phyloP scores from a whole-genome alignment of 441 rosid species.

The Pelargonium cotyledonis region DNA sequence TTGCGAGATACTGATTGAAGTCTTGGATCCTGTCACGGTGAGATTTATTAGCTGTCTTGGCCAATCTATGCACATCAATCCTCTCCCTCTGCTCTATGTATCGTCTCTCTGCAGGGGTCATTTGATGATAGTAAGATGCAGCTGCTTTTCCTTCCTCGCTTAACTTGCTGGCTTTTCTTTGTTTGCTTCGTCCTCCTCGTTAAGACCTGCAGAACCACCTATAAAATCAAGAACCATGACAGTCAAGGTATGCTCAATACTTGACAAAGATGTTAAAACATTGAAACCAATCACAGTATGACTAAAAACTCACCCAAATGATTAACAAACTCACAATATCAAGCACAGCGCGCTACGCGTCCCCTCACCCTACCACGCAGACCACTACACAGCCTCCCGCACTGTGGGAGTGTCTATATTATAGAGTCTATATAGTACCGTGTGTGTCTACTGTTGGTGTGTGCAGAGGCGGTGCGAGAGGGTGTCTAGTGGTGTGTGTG shows the following conservation, averaged over 20 bases:
- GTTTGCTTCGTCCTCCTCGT: constrained; percentile 23
- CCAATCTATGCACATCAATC: constrained; percentile 48
- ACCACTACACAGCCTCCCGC: no score
- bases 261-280: no score
- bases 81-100: constrained; percentile 52
- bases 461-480: no score
- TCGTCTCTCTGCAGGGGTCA: constrained; percentile 53
- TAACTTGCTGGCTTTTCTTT: constrained; percentile 20
- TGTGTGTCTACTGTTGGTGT: no score
- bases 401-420: no score
- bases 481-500: no score
- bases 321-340: no score
- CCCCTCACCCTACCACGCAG: no score
- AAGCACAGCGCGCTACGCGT: no score
- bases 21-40: constrained; percentile 66
- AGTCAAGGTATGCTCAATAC: background rate
- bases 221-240: background rate
- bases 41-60: constrained; percentile 57
- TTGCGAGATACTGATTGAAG: constrained; percentile 66
- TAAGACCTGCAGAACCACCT: constrained; percentile 29
- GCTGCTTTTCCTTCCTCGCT: constrained; percentile 30
- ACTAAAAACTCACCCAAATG: no score
- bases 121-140: constrained; percentile 31
- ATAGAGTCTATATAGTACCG: no score
- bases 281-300: no score